These are phyloP conservation scores for Vicia villosa DNA, from an alignment of 306 rosid species.

Conservation along the genomic window DNA sequence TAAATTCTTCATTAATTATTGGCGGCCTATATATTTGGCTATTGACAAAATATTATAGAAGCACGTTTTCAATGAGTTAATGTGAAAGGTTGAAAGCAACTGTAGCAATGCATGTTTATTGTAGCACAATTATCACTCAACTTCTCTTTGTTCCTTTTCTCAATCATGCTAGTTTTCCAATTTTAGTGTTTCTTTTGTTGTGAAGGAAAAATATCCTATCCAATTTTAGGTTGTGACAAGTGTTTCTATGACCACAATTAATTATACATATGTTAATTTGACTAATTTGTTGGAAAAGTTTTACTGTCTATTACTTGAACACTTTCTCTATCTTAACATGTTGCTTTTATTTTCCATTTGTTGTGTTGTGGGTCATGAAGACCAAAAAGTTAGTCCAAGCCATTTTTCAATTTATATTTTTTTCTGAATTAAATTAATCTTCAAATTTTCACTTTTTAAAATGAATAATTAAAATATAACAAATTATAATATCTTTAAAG, in stretches of 20 bases:
- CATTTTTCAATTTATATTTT: neutral
- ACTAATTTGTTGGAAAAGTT: neutral
- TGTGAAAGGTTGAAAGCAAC: neutral
- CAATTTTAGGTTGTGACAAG: neutral
- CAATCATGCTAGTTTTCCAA: neutral
- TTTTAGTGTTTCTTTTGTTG: neutral
- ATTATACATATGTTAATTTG: neutral
- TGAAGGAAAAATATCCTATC: neutral
- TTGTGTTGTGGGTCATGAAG: constrained; percentile 9
- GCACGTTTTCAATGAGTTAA: neutral
- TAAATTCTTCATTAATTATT: neutral
- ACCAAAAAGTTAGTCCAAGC: neutral
- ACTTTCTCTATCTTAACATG: neutral
- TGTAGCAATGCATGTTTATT: neutral
- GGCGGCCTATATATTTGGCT: constrained; percentile 1
- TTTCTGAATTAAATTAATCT: no score
- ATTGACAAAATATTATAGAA: neutral
- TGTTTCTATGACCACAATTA: neutral
- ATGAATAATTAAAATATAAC: no score
- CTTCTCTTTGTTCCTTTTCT: neutral
- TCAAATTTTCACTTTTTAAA: no score
- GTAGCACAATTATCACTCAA: neutral
- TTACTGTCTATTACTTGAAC: neutral
- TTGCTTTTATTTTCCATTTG: neutral
- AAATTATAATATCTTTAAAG: no score